A percentile compares a stretch with the other conserved stretches of the same genome.
Conservation (phyloP, 169 alveolate species). For the Babesia divergens region DNA sequence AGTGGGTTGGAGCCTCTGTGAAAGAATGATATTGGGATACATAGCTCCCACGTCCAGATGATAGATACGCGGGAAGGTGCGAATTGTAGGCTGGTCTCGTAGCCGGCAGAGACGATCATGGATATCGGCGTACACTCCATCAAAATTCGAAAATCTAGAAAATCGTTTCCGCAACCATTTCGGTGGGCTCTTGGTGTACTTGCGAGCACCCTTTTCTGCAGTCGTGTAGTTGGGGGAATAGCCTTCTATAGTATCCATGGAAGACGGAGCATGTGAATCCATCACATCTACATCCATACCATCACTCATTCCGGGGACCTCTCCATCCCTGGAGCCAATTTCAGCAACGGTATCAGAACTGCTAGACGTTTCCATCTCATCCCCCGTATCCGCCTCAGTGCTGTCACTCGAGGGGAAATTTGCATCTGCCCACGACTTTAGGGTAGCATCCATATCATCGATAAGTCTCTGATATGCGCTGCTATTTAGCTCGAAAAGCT, state of each 20-base stretch:
- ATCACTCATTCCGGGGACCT: neutral
- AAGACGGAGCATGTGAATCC: neutral
- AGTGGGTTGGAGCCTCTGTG: constrained; percentile 98
- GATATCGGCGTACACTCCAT: constrained; percentile 41
- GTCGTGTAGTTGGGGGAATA: neutral
- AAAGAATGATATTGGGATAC: constrained; percentile 99
- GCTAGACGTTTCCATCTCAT: neutral
- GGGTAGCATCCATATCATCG: constrained; percentile 77
- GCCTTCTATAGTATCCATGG: neutral
- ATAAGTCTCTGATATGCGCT: constrained; percentile 83
- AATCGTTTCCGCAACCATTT: constrained; percentile 26
- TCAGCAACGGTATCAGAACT: neutral
- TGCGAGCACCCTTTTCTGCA: neutral
- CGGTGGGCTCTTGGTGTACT: constrained; percentile 13
- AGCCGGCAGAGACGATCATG: constrained; percentile 25
- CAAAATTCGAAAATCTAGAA: constrained; percentile 34
- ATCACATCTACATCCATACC: constrained; percentile 69
- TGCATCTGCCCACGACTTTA: constrained; percentile 80
- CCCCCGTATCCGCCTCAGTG: neutral
- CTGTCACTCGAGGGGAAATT: neutral
- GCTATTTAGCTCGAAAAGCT: constrained; percentile 86
- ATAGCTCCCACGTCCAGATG: constrained; percentile 99
- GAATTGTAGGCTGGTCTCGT: constrained; percentile 31
- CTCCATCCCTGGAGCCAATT: neutral
- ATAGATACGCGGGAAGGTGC: constrained; percentile 57